phyloP scores from a whole-genome alignment of 2,329 filamentous ascomycete species.

The Fusarium buharicum region DNA sequence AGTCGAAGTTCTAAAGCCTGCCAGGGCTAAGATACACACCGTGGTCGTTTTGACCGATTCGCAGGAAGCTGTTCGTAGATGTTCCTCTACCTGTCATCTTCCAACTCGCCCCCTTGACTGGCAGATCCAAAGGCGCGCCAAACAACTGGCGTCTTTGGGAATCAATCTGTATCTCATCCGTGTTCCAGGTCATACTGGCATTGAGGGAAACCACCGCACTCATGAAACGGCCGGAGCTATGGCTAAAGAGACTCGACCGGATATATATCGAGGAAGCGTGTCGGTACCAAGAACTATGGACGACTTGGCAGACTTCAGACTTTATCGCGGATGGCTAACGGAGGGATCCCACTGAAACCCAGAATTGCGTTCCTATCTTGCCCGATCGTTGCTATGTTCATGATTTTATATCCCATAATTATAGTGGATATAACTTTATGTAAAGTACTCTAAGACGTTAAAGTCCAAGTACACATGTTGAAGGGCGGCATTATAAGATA shows the following conservation, averaged over 20 bases:
- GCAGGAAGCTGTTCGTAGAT: neutral
- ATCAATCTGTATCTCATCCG: slow-evolving; percentile 1
- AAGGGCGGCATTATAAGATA: neutral
- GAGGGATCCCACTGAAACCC: neutral
- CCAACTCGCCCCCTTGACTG: neutral
- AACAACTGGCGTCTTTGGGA: neutral
- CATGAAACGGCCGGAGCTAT: neutral
- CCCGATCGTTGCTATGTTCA: slow-evolving; percentile 31
- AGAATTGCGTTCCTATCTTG: neutral
- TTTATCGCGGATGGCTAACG: neutral
- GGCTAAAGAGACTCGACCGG: neutral
- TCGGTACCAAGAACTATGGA: slow-evolving; percentile 2
- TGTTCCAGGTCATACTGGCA: neutral
- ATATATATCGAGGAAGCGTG: neutral
- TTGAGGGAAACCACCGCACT: slow-evolving; percentile 7
- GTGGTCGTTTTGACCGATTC: slow-evolving; percentile 10
- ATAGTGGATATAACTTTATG: slow-evolving; percentile 43
- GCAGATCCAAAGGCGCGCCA: neutral
- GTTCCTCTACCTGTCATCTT: neutral
- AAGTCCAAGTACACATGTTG: no score
- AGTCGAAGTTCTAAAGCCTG: neutral
- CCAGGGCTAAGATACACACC: neutral
- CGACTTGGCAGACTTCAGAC: neutral
- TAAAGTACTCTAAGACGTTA: no score
- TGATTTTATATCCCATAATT: no score